A percentile compares a stretch with the other conserved stretches of the same genome.
These are phyloP conservation scores for Penicillium cinerascens DNA, from an alignment of 495 filamentous ascomycete species.

Conservation along the genomic window DNA sequence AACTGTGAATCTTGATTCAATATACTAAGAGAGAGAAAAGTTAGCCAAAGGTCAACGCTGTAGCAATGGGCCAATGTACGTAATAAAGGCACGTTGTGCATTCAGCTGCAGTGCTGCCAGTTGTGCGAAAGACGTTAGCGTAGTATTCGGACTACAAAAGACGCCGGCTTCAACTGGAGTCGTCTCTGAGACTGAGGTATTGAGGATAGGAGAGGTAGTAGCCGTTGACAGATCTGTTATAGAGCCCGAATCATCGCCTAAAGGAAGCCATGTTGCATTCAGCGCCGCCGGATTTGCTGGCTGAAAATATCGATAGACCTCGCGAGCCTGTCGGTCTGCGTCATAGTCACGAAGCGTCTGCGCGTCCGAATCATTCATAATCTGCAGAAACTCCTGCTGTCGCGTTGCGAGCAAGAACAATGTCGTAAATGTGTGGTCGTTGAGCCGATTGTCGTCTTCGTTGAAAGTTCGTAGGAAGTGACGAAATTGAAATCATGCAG, in stretches of 20 bases:
- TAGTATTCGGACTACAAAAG: constrained; percentile 41
- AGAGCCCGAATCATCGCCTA: neutral
- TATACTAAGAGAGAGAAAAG: constrained; percentile 32
- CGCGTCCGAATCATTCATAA: neutral
- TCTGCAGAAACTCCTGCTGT: neutral
- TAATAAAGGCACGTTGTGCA: constrained; percentile 43
- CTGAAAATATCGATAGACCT: constrained; percentile 47
- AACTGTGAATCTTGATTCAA: constrained; percentile 57
- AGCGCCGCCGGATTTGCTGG: constrained; percentile 15
- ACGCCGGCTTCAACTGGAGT: neutral
- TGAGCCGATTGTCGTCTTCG: neutral
- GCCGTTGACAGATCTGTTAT: neutral
- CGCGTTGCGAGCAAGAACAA: neutral
- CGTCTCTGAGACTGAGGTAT: constrained; percentile 15
- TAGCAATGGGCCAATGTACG: constrained; percentile 20
- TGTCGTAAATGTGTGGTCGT: neutral
- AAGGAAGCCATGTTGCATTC: neutral
- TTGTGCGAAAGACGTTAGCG: constrained; percentile 52
- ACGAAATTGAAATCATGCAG: neutral
- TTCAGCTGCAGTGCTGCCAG: constrained; percentile 46
- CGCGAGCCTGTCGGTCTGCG: constrained; percentile 37
- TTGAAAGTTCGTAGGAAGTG: neutral
- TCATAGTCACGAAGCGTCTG: constrained; percentile 12
- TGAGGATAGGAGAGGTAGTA: constrained; percentile 3
- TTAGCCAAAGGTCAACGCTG: neutral